Evolutionary conservation across 1,284 basidiomycete genomes (phyloP).

Genomic region (Malassezia japonica): DNA sequence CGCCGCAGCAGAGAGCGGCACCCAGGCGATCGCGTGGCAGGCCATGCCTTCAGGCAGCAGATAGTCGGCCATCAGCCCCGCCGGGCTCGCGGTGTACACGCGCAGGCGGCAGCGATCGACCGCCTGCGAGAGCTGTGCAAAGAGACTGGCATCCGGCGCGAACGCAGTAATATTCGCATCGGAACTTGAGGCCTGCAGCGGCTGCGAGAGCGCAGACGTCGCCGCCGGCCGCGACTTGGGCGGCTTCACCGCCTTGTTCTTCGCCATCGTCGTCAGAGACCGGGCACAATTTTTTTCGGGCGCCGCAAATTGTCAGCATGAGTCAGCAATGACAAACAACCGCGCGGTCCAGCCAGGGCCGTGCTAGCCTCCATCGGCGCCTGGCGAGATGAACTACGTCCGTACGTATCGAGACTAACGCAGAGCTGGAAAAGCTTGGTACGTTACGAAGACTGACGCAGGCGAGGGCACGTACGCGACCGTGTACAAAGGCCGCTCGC

Average conservation of each 20-base stretch:
- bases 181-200: slow-evolving; percentile 49
- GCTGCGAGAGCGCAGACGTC: slow-evolving; percentile 58
- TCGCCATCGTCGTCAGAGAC: slow-evolving; percentile 22
- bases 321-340: slow-evolving; percentile 1
- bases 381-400: slow-evolving; percentile 40
- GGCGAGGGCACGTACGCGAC: slow-evolving; percentile 48
- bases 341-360: too few relatives aligned
- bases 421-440: slow-evolving; percentile 46
- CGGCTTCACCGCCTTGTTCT: slow-evolving; percentile 32
- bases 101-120: slow-evolving; percentile 66
- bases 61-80: slow-evolving; percentile 54
- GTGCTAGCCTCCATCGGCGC: neutral
- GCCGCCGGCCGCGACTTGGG: slow-evolving; percentile 31
- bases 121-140: slow-evolving; percentile 60
- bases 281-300: neutral
- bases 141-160: slow-evolving; percentile 57
- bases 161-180: slow-evolving; percentile 57
- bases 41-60: slow-evolving; percentile 18
- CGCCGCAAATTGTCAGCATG: neutral
- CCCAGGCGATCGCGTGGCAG: slow-evolving; percentile 9
- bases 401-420: slow-evolving; percentile 17
- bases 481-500: slow-evolving; percentile 47
- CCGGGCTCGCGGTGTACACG: slow-evolving; percentile 57
- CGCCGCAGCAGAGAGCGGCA: slow-evolving; percentile 1
- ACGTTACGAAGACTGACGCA: slow-evolving; percentile 8